Percentiles rank a stretch among this genome's conserved stretches.
Evolutionary conservation across 345 rosid genomes (phyloP).

Genomic region (Eucalyptus regnans): DNA sequence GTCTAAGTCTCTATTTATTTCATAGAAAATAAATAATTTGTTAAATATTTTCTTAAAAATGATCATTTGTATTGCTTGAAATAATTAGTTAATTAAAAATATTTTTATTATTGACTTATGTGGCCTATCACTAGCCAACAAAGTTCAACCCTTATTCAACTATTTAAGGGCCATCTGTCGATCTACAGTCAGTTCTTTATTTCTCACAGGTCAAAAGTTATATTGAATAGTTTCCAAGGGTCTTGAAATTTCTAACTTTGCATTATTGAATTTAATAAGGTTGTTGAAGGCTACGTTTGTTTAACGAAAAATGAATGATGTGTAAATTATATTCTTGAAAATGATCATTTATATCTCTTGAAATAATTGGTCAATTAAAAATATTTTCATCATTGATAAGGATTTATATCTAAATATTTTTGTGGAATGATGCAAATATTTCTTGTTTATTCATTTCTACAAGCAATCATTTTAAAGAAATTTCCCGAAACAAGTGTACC

Average conservation of each 20-base stretch:
- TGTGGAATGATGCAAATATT: background rate
- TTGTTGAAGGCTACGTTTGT: no score
- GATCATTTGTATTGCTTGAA: no score
- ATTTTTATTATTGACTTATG: background rate
- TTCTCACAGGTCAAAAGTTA: background rate
- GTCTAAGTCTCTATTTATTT: no score
- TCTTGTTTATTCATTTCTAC: background rate
- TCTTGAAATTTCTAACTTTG: background rate
- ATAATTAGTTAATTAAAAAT: no score
- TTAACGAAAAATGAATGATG: background rate
- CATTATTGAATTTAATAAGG: background rate
- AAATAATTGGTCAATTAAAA: background rate
- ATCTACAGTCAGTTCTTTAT: background rate
- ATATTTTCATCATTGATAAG: background rate
- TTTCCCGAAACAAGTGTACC: background rate
- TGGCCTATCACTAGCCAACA: background rate
- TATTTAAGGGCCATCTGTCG: background rate
- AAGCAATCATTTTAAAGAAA: background rate
- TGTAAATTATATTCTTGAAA: background rate
- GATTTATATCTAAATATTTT: background rate
- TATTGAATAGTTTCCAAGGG: background rate
- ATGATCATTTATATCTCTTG: no score
- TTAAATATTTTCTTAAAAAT: no score
- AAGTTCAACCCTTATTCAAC: background rate
- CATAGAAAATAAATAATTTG: no score